phyloP scores from a whole-genome alignment of 2,329 filamentous ascomycete species.

The Tolypocladium capitatum region DNA sequence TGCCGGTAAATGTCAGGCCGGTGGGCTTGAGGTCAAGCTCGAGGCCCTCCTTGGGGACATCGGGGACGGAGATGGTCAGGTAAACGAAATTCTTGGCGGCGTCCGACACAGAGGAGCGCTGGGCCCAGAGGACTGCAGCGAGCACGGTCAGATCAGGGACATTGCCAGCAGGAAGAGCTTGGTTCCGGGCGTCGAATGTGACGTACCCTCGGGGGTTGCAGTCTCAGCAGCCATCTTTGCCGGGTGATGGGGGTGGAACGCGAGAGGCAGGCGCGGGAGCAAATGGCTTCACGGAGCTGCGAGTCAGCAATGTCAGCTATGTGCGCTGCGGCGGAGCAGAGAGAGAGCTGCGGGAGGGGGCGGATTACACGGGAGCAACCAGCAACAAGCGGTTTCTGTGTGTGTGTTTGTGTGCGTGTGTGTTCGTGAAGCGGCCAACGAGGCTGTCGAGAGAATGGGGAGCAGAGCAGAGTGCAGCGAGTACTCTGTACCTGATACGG shows the following conservation, averaged over 20 bases:
- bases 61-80: slow-evolving; percentile 79
- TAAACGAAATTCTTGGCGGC: slow-evolving; percentile 87
- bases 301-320: background rate
- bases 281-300: background rate
- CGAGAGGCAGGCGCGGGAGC: background rate
- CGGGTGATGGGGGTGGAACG: background rate
- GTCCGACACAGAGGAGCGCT: slow-evolving; percentile 76
- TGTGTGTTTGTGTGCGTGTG: background rate
- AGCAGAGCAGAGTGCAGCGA: background rate
- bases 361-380: background rate
- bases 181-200: background rate
- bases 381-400: no score
- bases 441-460: background rate
- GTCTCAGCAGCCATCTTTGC: slow-evolving; percentile 4
- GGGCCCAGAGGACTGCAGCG: slow-evolving; percentile 79
- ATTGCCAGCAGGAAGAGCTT: background rate
- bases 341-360: background rate
- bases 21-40: slow-evolving; percentile 75
- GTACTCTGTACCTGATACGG: no score
- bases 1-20: slow-evolving; percentile 67
- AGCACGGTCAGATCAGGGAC: slow-evolving; percentile 1
- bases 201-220: slow-evolving; percentile 27
- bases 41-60: slow-evolving; percentile 62
- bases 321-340: background rate
- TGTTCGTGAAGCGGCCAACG: background rate